Percentiles rank a stretch among this genome's conserved stretches.
These are phyloP conservation scores for Datura wrightii DNA, from an alignment of 257 asterid species.

Conservation along the genomic window DNA sequence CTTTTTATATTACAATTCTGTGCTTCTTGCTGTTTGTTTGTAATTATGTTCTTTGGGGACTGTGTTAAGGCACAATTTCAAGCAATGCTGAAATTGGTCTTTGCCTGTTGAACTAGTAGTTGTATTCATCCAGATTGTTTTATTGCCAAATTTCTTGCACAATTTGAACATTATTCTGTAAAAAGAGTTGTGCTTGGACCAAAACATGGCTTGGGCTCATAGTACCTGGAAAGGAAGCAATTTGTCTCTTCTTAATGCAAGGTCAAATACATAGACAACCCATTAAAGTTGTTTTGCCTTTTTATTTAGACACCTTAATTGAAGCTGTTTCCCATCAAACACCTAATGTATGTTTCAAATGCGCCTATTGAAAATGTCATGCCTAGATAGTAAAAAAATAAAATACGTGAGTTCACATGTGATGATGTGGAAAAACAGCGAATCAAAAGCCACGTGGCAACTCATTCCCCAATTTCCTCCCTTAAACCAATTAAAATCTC, in stretches of 20 bases:
- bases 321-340: neutral
- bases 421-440: neutral
- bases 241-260: neutral
- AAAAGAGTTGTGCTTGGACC: neutral
- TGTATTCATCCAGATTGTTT: neutral
- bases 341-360: neutral
- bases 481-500: neutral
- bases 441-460: neutral
- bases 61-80: neutral
- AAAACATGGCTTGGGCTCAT: neutral
- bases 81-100: slow-evolving; percentile 18
- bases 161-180: neutral
- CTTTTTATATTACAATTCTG: neutral
- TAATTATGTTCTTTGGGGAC: neutral
- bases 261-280: neutral
- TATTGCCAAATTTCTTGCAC: neutral
- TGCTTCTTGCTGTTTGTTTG: neutral
- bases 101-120: neutral
- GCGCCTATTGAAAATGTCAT: too few species aligned
- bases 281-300: neutral
- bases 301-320: neutral
- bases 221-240: neutral
- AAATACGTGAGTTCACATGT: neutral
- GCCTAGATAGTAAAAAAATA: neutral
- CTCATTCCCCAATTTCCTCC: neutral